Percentiles rank a stretch among this genome's conserved stretches.
phyloP scores from a whole-genome alignment of 2,329 filamentous ascomycete species.

The Pseudogymnoascus sp. region DNA sequence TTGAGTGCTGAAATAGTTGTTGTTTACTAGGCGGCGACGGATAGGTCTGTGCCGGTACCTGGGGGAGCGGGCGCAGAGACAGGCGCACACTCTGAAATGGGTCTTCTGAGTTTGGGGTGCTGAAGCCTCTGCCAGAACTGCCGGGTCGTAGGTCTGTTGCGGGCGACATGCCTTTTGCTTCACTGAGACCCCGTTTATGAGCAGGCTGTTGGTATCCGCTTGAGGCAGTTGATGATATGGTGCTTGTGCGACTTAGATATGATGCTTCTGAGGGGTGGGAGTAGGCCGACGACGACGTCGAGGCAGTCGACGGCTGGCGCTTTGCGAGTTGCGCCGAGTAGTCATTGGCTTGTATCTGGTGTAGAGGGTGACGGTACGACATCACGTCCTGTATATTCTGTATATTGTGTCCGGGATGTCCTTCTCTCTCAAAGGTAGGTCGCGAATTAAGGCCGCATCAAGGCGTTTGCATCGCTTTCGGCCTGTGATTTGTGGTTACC shows the following conservation, averaged over 20 bases:
- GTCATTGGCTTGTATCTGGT: conserved; percentile 47
- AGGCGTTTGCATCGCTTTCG: conserved; percentile 13
- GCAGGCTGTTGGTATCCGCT: conserved; percentile 44
- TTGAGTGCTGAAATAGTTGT: background rate
- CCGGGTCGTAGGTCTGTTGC: conserved; percentile 39
- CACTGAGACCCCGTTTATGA: conserved; percentile 71
- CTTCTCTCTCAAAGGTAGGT: background rate
- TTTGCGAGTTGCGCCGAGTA: conserved; percentile 31
- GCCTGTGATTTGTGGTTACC: conserved; percentile 1
- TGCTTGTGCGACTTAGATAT: conserved; percentile 57
- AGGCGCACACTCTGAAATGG: conserved; percentile 66
- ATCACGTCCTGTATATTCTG: conserved; percentile 31
- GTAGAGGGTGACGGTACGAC: conserved; percentile 52
- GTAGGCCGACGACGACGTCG: conserved; percentile 62
- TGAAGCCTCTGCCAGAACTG: conserved; percentile 32
- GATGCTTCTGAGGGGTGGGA: conserved; percentile 43
- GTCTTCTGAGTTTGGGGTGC: conserved; percentile 45
- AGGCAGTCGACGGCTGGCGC: conserved; percentile 61
- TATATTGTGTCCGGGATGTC: conserved; percentile 1
- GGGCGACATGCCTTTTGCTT: conserved; percentile 51
- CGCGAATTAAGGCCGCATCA: conserved; percentile 11
- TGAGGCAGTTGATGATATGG: conserved; percentile 65
- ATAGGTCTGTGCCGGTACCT: conserved; percentile 45
- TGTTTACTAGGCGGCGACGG: conserved; percentile 15
- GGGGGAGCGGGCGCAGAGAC: conserved; percentile 67